phyloP scores from a whole-genome alignment of 148 eudicot genomes.

The Euryodendron excelsum region DNA sequence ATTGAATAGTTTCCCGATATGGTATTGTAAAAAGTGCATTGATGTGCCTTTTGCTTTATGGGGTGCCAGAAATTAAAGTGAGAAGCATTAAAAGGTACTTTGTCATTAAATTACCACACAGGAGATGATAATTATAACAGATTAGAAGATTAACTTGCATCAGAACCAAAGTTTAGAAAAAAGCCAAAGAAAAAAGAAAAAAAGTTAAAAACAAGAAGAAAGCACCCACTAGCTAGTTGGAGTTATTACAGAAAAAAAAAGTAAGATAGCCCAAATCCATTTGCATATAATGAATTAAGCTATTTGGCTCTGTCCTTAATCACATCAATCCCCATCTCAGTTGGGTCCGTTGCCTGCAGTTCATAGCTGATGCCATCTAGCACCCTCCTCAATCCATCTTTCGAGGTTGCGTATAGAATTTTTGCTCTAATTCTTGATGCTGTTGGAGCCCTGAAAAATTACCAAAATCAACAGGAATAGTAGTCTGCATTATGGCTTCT shows the following conservation, averaged over 20 bases:
- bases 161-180: background rate
- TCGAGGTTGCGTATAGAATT: slow-evolving; percentile 88
- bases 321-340: slow-evolving; percentile 91
- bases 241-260: background rate
- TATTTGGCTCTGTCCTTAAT: slow-evolving; percentile 77
- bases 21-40: too few relatives aligned
- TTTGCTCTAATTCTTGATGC: slow-evolving; percentile 90
- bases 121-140: background rate
- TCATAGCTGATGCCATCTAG: slow-evolving; percentile 87
- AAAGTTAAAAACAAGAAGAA: background rate
- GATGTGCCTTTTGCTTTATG: too few relatives aligned
- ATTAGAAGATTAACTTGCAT: slow-evolving; percentile 8
- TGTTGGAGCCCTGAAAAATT: slow-evolving; percentile 79
- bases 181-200: background rate
- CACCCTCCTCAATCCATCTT: slow-evolving; percentile 86
- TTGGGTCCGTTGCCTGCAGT: slow-evolving; percentile 90
- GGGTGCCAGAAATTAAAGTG: background rate
- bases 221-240: background rate
- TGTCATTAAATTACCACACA: background rate
- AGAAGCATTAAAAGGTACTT: background rate
- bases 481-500: too few relatives aligned
- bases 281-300: background rate
- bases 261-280: background rate
- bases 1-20: too few relatives aligned
- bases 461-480: too few relatives aligned